Percentiles rank a stretch among this genome's conserved stretches.
Evolutionary conservation across 2,329 filamentous ascomycete species (phyloP).

Genomic region (Botrytis pseudocinerea): DNA sequence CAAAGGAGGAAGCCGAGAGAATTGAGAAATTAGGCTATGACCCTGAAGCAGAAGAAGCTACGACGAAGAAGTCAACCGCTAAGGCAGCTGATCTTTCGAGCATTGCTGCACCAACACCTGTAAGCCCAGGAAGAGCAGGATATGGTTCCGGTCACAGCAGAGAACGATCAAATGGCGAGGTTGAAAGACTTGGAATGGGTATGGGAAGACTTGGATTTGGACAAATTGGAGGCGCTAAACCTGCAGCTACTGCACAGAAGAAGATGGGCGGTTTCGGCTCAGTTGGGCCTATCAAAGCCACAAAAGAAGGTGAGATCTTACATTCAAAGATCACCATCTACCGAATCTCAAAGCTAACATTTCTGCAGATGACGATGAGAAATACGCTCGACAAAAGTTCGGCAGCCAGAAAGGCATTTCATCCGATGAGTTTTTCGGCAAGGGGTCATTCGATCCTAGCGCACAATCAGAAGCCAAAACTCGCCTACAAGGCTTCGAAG

Average conservation of each 20-base stretch:
- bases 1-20: slow-evolving; percentile 94
- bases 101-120: slow-evolving; percentile 71
- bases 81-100: slow-evolving; percentile 53
- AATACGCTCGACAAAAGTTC: slow-evolving; percentile 85
- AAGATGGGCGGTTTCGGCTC: slow-evolving; percentile 83
- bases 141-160: slow-evolving; percentile 62
- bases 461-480: slow-evolving; percentile 83
- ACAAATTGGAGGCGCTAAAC: slow-evolving; percentile 38
- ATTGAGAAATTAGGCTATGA: slow-evolving; percentile 96
- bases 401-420: slow-evolving; percentile 93
- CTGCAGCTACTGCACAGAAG: slow-evolving; percentile 43
- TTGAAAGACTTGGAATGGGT: slow-evolving; percentile 80
- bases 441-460: slow-evolving; percentile 78
- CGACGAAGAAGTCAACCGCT: slow-evolving; percentile 47
- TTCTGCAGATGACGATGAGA: slow-evolving; percentile 69
- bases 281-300: slow-evolving; percentile 71
- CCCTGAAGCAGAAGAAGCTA: slow-evolving; percentile 72
- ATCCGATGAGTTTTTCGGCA: slow-evolving; percentile 97
- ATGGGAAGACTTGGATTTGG: slow-evolving; percentile 41
- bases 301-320: slow-evolving; percentile 59
- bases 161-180: slow-evolving; percentile 70
- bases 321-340: not conserved
- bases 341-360: slow-evolving; percentile 27
- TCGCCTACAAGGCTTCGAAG: slow-evolving; percentile 88
- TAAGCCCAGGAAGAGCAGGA: slow-evolving; percentile 63